Conservation (phyloP, 106 monocot genomes). For the Agapanthus africanus region DNA sequence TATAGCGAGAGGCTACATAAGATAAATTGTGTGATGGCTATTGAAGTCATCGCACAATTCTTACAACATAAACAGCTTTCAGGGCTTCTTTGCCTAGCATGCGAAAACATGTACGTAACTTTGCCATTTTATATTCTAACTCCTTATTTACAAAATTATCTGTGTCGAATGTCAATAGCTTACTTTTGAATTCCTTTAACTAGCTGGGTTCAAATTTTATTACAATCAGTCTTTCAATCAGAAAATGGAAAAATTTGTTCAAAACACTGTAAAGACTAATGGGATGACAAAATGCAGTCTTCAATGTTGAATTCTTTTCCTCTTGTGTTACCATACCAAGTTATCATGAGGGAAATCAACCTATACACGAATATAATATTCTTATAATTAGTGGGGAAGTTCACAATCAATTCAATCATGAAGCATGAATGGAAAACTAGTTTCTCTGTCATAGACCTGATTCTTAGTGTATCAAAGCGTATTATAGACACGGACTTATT, state of each 20-base stretch:
- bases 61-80: constrained; percentile 53
- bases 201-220: not conserved
- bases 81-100: constrained; percentile 77
- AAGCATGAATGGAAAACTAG: too few relatives aligned
- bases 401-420: too few relatives aligned
- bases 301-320: not conserved
- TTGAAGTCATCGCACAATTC: constrained; percentile 45
- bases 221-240: not conserved
- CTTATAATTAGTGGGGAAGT: too few relatives aligned
- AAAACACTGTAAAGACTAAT: not conserved
- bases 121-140: constrained; percentile 5
- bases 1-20: constrained; percentile 42
- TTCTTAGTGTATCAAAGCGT: not conserved
- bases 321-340: too few relatives aligned
- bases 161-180: not conserved
- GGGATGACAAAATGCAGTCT: not conserved
- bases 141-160: not conserved
- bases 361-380: too few relatives aligned
- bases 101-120: constrained; percentile 81
- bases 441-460: too few relatives aligned
- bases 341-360: too few relatives aligned
- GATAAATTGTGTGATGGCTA: constrained; percentile 36
- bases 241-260: not conserved
- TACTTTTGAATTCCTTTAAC: not conserved
- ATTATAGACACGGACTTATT: not conserved